phyloP scores from a whole-genome alignment of 805 yeast species.

The Candida coquimbonensis region DNA sequence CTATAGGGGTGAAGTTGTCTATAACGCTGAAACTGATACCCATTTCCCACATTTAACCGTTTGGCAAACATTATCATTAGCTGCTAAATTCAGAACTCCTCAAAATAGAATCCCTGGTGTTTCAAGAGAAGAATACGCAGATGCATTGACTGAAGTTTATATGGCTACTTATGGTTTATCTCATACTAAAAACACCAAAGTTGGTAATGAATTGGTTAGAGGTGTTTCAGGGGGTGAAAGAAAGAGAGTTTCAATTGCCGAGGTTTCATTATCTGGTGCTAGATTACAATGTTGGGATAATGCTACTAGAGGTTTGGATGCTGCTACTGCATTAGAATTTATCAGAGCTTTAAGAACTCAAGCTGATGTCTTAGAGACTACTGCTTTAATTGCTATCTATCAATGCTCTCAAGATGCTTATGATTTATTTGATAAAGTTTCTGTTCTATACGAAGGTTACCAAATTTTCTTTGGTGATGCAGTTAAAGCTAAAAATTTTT shows the following conservation, averaged over 20 bases:
- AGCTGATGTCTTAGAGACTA: constrained; percentile 37
- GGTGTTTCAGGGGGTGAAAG: constrained; percentile 72
- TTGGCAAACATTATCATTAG: constrained; percentile 56
- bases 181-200: constrained; percentile 54
- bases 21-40: constrained; percentile 59
- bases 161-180: constrained; percentile 41
- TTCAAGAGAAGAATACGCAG: constrained; percentile 44
- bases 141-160: constrained; percentile 45
- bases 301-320: constrained; percentile 54
- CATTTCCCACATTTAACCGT: constrained; percentile 68
- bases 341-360: constrained; percentile 42
- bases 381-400: constrained; percentile 63
- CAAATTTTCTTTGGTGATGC: constrained; percentile 64
- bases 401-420: constrained; percentile 66
- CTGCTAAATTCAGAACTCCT: constrained; percentile 55
- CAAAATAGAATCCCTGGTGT: constrained; percentile 51
- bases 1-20: constrained; percentile 63
- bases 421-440: constrained; percentile 55
- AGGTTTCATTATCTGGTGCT: constrained; percentile 41
- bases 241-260: constrained; percentile 63
- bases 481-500: constrained; percentile 46
- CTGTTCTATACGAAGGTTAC: constrained; percentile 50
- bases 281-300: constrained; percentile 46
- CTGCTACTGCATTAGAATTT: constrained; percentile 51
- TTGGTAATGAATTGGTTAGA: constrained; percentile 55